Evolutionary conservation across 2,329 filamentous ascomycete species (phyloP).

Genomic region (Colletotrichum sp.): DNA sequence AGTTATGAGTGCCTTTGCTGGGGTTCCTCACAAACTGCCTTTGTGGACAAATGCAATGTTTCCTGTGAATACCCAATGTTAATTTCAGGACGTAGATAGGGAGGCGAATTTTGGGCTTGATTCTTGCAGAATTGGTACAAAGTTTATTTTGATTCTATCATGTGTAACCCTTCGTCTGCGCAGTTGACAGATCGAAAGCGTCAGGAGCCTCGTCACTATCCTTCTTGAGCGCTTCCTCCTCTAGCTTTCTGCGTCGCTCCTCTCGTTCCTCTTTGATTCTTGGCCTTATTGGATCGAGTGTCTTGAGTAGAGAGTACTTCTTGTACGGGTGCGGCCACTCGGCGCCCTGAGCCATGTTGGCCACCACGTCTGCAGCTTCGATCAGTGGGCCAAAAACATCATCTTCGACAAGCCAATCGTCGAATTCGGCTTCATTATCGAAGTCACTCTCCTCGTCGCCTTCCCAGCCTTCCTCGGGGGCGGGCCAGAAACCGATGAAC

Average conservation of each 20-base stretch:
- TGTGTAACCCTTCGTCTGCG: too few species aligned
- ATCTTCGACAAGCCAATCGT: neutral
- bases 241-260: neutral
- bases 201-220: too few species aligned
- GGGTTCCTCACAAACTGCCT: too few species aligned
- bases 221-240: neutral
- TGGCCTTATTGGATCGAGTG: neutral
- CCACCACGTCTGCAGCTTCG: neutral
- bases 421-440: neutral
- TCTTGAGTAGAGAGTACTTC: neutral
- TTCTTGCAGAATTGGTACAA: too few species aligned
- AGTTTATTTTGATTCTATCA: too few species aligned
- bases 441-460: neutral
- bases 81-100: too few species aligned
- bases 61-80: too few species aligned
- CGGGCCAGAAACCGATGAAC: neutral
- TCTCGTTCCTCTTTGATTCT: rapidly evolving
- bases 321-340: neutral
- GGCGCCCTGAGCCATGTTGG: neutral
- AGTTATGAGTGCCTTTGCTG: too few species aligned
- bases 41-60: too few species aligned
- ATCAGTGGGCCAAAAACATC: neutral
- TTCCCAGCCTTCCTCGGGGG: rapidly evolving
- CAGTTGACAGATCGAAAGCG: too few species aligned
- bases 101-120: too few species aligned